A percentile compares a stretch with the other conserved stretches of the same genome.
These are phyloP conservation scores for Hanseniaspora lindneri DNA, from an alignment of 805 yeast genomes.

Conservation along the genomic window DNA sequence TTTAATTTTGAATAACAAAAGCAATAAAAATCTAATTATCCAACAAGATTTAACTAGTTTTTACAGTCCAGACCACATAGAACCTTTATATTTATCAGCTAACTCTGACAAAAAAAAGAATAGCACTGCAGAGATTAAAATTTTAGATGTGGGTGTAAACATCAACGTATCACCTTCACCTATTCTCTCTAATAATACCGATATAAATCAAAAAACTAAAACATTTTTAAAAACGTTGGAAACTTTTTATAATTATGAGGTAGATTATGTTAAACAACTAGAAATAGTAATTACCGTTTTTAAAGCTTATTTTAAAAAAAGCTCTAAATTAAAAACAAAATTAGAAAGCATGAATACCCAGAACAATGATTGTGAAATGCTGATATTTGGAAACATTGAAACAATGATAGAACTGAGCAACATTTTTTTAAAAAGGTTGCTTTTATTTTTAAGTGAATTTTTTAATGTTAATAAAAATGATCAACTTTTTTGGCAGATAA, in stretches of 20 bases:
- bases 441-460: not conserved
- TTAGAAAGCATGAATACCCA: conserved; percentile 18
- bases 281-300: conserved; percentile 27
- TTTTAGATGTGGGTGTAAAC: not conserved
- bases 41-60: no score
- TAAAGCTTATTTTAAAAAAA: conserved; percentile 27
- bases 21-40: no score
- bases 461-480: conserved; percentile 10
- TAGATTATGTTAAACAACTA: conserved; percentile 27
- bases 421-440: conserved; percentile 23
- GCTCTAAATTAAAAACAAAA: conserved; percentile 25
- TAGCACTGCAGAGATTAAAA: not conserved
- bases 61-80: not conserved
- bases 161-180: no score
- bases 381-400: conserved; percentile 36
- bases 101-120: not conserved
- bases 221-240: conserved; percentile 2
- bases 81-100: not conserved
- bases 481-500: conserved; percentile 10
- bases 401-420: conserved; percentile 32
- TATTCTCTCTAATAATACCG: no score
- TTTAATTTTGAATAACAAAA: not conserved
- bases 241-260: conserved; percentile 22
- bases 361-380: conserved; percentile 27
- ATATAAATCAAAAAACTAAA: no score